Conservation (phyloP, 768 basidiomycete species). For the Dioszegia crocea region DNA sequence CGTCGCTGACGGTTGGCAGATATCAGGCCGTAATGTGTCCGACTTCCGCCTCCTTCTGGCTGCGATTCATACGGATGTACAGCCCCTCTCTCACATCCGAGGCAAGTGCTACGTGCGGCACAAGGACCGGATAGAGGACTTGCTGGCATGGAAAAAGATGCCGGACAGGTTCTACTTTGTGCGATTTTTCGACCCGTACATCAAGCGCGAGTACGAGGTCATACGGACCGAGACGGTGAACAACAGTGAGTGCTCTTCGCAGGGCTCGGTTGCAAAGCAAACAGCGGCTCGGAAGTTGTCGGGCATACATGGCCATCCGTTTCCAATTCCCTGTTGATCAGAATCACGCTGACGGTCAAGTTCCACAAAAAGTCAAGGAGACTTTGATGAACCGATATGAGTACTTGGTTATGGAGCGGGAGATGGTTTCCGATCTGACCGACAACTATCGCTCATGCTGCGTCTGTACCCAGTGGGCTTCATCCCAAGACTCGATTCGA, state of each 20-base stretch:
- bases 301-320: no score
- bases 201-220: constrained; percentile 96
- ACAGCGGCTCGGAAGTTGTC: no score
- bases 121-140: constrained; percentile 88
- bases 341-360: constrained; percentile 53
- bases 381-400: constrained; percentile 78
- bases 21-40: constrained; percentile 81
- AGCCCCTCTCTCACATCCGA: constrained; percentile 88
- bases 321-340: no score
- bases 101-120: constrained; percentile 91
- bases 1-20: constrained; percentile 47
- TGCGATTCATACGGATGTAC: constrained; percentile 92
- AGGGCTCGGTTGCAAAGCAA: neutral
- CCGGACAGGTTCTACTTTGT: constrained; percentile 96
- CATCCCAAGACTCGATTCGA: constrained; percentile 60
- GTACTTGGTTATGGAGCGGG: constrained; percentile 91
- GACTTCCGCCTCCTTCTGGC: constrained; percentile 90
- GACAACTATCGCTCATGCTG: constrained; percentile 79
- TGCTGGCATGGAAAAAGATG: constrained; percentile 87
- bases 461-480: constrained; percentile 82
- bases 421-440: constrained; percentile 82
- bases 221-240: constrained; percentile 78
- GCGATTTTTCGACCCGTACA: constrained; percentile 92
- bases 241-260: constrained; percentile 64
- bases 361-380: constrained; percentile 74